Evolutionary conservation across 2,329 filamentous ascomycete species (phyloP).

Genomic region (Hypoxylon sp.): DNA sequence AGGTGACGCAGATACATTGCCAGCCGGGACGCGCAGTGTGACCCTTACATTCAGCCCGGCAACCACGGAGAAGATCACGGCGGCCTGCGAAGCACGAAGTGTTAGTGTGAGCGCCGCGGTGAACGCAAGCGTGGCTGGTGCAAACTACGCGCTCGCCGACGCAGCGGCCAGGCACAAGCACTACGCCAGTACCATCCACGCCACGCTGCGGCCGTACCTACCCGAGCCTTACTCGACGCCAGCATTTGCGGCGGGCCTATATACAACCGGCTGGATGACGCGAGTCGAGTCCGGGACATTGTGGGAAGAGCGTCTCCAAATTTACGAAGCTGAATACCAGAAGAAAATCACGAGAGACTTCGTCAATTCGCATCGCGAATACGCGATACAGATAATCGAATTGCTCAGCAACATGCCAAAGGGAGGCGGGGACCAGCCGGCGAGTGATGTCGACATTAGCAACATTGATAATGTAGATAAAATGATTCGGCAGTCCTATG

Average conservation of each 20-base stretch:
- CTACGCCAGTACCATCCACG: neutral
- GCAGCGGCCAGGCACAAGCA: neutral
- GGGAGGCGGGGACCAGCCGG: slow-evolving; percentile 41
- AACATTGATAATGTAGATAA: slow-evolving; percentile 50
- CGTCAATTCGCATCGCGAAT: neutral
- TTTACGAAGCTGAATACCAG: neutral
- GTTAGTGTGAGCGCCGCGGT: slow-evolving; percentile 53
- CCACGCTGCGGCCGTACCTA: neutral
- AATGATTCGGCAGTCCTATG: slow-evolving; percentile 49
- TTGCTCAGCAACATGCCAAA: slow-evolving; percentile 27
- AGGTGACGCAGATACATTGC: slow-evolving; percentile 40
- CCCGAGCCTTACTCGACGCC: neutral
- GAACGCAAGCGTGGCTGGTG: slow-evolving; percentile 50
- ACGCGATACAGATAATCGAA: neutral
- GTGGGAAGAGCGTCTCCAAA: neutral
- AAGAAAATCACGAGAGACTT: neutral
- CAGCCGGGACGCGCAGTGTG: slow-evolving; percentile 32
- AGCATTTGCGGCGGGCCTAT: neutral
- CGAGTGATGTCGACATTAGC: slow-evolving; percentile 54
- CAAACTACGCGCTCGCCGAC: slow-evolving; percentile 43
- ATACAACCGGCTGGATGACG: neutral
- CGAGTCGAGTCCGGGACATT: neutral
- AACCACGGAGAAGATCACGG: slow-evolving; percentile 43
- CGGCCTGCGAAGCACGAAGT: slow-evolving; percentile 38
- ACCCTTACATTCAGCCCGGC: slow-evolving; percentile 34